These are phyloP conservation scores for Porphyrellus sp. DNA, from an alignment of 1,284 basidiomycete species.

Conservation along the genomic window DNA sequence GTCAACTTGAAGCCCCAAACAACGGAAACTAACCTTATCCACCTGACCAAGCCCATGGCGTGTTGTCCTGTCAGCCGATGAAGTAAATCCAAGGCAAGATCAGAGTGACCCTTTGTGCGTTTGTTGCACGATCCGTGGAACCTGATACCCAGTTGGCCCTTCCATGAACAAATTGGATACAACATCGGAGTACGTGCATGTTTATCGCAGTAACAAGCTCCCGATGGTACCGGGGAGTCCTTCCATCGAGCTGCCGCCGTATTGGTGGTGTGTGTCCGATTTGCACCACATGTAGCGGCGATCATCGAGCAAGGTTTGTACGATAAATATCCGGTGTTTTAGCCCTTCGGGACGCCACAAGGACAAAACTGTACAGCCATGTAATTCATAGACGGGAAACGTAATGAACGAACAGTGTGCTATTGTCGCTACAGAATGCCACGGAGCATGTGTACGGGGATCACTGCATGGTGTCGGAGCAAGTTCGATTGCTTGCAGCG, in stretches of 20 bases:
- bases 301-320: conserved; percentile 16
- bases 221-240: not conserved
- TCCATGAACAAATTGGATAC: not conserved
- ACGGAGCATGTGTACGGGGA: conserved; percentile 20
- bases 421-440: conserved; percentile 7
- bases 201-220: not conserved
- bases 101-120: conserved; percentile 1
- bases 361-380: conserved; percentile 13
- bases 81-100: conserved; percentile 13
- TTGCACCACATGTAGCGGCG: conserved; percentile 6
- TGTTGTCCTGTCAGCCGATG: conserved; percentile 10
- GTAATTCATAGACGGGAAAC: conserved; percentile 2
- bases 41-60: conserved; percentile 4
- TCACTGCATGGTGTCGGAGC: conserved; percentile 11
- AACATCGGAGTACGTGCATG: conserved; percentile 2
- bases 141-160: not conserved
- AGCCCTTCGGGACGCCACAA: conserved; percentile 15
- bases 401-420: conserved; percentile 10
- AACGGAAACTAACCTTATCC: conserved; percentile 6
- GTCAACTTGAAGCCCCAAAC: conserved; percentile 1
- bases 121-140: not conserved
- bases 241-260: not conserved
- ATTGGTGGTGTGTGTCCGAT: not conserved
- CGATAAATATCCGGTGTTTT: not conserved
- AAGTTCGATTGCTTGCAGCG: conserved; percentile 2